Base-by-base conservation (phyloP, 1,284 basidiomycete genomes). In the Sphagnurus paluster region DNA sequence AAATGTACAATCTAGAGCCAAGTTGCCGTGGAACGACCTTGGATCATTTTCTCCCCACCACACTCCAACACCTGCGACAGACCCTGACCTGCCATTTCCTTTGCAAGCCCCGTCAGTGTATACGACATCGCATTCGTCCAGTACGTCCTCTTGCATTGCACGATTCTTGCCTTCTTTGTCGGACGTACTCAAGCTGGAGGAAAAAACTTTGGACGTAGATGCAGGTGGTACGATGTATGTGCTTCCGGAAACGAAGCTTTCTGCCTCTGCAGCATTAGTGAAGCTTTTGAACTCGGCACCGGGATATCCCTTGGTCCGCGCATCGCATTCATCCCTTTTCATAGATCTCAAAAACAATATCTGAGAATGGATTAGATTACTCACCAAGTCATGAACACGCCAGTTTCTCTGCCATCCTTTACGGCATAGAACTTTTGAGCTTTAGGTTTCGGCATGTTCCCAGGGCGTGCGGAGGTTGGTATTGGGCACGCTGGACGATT, bases 21-120 rank as follows among this genome's bases (percentile, higher is more conserved):
- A n/a, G n/a, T n/a, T n/a, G n/a, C n/a, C n/a, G n/a, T n/a, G n/a
- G n/a, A n/a, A n/a, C n/a, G n/a, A 87, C 89, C 83, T 72, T 23
- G 75, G 61, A 61, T 87, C 83, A 42, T 74, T 62, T 8, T 64
- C 64, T 0, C 80, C 84, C 82, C 84, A 92, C 79, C 84, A 92
- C 0, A 91, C 84, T 1, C 88, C 89, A 30, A 90, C 64, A 2
- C 89, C 88, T 1, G 87, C 89, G 13, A 77, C 46, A 0, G 83
- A 73, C 4, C 72, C 75, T 4, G 21, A 21, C 57, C 77, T 65
- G 0, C 91, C 92, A 57, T 94, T 94, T 3, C 80, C 77, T 54
- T 76, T 79, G 45, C 89, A 91, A 1, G 90, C 85, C 8, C 92
- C 91, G 61, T 94, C 91, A 14, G 75, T 82, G 58, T 88, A 93